Evolutionary conservation across 768 basidiomycete genomes (phyloP).

Genomic region (Amanita fuliginea): DNA sequence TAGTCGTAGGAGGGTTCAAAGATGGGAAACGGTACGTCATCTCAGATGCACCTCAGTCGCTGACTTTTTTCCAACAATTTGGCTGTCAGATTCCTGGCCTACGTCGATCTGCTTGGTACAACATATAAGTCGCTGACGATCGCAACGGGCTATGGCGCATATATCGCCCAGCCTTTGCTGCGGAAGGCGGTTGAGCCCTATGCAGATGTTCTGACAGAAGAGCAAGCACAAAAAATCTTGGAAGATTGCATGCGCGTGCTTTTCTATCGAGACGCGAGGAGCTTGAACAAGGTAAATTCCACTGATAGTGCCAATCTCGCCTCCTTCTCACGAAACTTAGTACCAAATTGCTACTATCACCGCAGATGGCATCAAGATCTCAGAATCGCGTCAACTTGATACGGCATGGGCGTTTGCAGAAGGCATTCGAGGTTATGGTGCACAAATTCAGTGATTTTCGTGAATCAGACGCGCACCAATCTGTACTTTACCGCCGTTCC

Average conservation of each 20-base stretch:
- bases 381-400: conserved; percentile 62
- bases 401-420: conserved; percentile 93
- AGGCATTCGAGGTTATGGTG: conserved; percentile 81
- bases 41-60: neutral
- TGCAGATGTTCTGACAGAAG: conserved; percentile 64
- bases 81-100: conserved; percentile 72
- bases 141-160: conserved; percentile 89
- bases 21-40: conserved; percentile 63
- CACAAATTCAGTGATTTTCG: conserved; percentile 62
- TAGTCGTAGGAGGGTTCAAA: conserved; percentile 87
- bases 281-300: conserved; percentile 79
- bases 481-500: neutral
- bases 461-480: neutral
- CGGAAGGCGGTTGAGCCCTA: conserved; percentile 83
- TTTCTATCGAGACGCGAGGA: conserved; percentile 93
- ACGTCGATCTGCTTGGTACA: conserved; percentile 92
- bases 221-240: conserved; percentile 68
- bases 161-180: conserved; percentile 88
- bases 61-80: neutral
- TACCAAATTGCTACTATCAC: conserved; percentile 94
- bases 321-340: conserved; percentile 27
- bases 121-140: conserved; percentile 90
- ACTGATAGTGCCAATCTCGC: neutral
- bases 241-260: conserved; percentile 86
- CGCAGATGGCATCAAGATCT: conserved; percentile 62